These are phyloP conservation scores for Fusarium sp. DNA, from an alignment of 2,329 filamentous ascomycete species.

Conservation along the genomic window DNA sequence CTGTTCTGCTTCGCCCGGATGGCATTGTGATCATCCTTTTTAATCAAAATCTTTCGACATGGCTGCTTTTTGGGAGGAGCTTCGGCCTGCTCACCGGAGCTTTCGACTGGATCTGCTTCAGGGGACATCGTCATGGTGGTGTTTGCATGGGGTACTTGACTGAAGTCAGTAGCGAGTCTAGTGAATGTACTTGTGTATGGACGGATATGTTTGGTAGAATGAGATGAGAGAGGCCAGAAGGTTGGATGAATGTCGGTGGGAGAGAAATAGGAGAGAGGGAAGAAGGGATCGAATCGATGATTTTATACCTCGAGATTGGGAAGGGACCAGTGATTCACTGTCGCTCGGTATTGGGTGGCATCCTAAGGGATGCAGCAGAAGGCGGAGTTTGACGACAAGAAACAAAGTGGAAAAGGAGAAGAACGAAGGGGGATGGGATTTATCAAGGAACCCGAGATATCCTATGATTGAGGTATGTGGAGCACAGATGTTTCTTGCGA, in stretches of 20 bases:
- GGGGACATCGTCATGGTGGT: not conserved
- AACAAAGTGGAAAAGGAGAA: fast-evolving
- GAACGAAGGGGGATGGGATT: not conserved
- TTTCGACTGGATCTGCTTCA: not conserved
- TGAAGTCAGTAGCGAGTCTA: not conserved
- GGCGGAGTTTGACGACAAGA: too few relatives aligned
- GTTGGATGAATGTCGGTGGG: not conserved
- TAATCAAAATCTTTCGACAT: fast-evolving
- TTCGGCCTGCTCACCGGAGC: not conserved
- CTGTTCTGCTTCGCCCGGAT: not conserved
- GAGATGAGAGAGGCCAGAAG: too few relatives aligned
- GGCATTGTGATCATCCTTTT: not conserved
- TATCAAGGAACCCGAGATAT: not conserved
- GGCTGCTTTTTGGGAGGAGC: not conserved
- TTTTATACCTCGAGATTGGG: conserved; percentile 1
- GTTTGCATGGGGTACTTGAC: not conserved
- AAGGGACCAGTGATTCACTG: not conserved
- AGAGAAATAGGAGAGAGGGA: not conserved
- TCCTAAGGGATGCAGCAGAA: not conserved
- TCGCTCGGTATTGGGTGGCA: too few relatives aligned
- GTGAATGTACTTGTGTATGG: not conserved
- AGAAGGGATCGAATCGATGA: fast-evolving
- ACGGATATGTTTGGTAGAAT: too few relatives aligned
- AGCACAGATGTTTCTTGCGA: not conserved
- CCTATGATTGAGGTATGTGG: not conserved